Conservation (phyloP, 2,329 filamentous ascomycete genomes). For the Aspergillus pseudoviridinutans region DNA sequence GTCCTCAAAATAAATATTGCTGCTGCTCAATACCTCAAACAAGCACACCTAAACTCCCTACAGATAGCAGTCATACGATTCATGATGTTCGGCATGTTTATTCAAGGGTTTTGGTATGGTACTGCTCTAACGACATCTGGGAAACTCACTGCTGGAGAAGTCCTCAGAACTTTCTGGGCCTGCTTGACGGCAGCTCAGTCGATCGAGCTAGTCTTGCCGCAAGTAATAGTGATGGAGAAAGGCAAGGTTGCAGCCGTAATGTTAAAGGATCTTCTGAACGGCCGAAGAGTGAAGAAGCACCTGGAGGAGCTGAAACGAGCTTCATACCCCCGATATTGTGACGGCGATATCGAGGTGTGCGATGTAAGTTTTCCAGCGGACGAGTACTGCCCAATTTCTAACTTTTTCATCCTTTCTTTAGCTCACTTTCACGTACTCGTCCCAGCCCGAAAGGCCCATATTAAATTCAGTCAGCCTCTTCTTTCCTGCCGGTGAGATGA, state of each 20-base stretch:
- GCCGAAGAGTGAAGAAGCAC: slow-evolving; percentile 17
- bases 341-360: slow-evolving; percentile 65
- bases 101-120: slow-evolving; percentile 88
- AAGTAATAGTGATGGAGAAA: slow-evolving; percentile 73
- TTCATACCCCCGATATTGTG: slow-evolving; percentile 43
- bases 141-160: slow-evolving; percentile 57
- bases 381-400: neutral
- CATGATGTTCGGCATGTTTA: slow-evolving; percentile 73
- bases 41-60: slow-evolving; percentile 64
- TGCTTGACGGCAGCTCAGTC: slow-evolving; percentile 72
- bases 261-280: slow-evolving; percentile 49
- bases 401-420: slow-evolving; percentile 32
- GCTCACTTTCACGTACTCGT: slow-evolving; percentile 81
- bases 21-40: slow-evolving; percentile 60
- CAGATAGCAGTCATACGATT: slow-evolving; percentile 73
- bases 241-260: slow-evolving; percentile 69
- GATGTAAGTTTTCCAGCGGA: slow-evolving; percentile 47
- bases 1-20: slow-evolving; percentile 53
- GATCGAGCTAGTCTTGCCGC: slow-evolving; percentile 68
- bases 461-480: slow-evolving; percentile 61
- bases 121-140: slow-evolving; percentile 62
- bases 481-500: slow-evolving; percentile 69
- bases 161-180: slow-evolving; percentile 82
- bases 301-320: slow-evolving; percentile 26
- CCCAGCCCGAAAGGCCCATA: slow-evolving; percentile 57